Conservation (phyloP, 2,329 filamentous ascomycete genomes). For the Botryotinia narcissicola region DNA sequence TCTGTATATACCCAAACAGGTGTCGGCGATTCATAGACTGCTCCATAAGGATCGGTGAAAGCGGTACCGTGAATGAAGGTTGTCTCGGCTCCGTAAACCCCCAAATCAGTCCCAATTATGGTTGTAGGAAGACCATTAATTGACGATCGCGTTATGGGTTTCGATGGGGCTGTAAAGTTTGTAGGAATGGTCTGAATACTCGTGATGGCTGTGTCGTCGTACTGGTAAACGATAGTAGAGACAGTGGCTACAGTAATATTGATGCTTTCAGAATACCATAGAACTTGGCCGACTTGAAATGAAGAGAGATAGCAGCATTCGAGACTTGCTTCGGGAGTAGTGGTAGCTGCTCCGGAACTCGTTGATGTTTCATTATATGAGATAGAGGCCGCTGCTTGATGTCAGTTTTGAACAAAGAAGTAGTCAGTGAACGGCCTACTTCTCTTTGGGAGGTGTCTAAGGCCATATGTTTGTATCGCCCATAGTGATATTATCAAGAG, state of each 20-base stretch:
- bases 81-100: conserved; percentile 18
- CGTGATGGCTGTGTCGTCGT: conserved; percentile 23
- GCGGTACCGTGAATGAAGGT: conserved; percentile 22
- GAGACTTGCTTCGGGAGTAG: conserved; percentile 4
- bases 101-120: conserved; percentile 18
- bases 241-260: conserved; percentile 23
- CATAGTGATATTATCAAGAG: conserved; percentile 8
- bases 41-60: conserved; percentile 27
- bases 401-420: background rate
- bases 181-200: conserved; percentile 9
- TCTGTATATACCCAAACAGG: conserved; percentile 23
- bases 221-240: conserved; percentile 25
- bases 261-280: conserved; percentile 23
- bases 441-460: background rate
- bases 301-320: conserved; percentile 24
- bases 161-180: conserved; percentile 17
- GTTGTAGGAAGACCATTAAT: conserved; percentile 18
- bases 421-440: background rate
- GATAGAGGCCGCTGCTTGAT: background rate
- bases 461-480: background rate
- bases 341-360: background rate
- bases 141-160: background rate
- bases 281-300: conserved; percentile 21
- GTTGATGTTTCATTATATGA: conserved; percentile 13
- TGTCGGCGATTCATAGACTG: conserved; percentile 23